Evolutionary conservation across 495 filamentous ascomycete species (phyloP).

Genomic region (Penicillium simplicissimum): DNA sequence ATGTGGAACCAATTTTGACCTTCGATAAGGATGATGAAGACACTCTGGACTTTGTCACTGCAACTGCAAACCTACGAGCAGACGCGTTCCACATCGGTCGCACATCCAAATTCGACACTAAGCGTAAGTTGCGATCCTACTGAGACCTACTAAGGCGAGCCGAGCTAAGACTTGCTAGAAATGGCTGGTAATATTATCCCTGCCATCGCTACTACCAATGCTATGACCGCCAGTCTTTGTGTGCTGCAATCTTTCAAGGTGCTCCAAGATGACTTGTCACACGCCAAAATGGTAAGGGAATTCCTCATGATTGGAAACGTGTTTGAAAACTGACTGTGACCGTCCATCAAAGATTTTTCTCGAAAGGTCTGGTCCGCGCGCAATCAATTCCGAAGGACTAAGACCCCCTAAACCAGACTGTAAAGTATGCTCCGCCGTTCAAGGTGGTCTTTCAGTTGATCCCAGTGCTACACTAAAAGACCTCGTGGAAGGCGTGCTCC

Average conservation of each 20-base stretch:
- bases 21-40: conserved; percentile 99
- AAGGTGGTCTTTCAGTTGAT: conserved; percentile 66
- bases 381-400: conserved; percentile 74
- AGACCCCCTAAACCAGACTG: conserved; percentile 78
- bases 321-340: conserved; percentile 8
- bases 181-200: conserved; percentile 99
- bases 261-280: conserved; percentile 67
- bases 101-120: conserved; percentile 93
- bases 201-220: conserved; percentile 97
- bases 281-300: conserved; percentile 55
- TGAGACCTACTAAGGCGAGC: background rate
- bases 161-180: conserved; percentile 46
- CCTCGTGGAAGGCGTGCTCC: conserved; percentile 74
- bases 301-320: background rate
- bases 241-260: conserved; percentile 95
- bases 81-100: conserved; percentile 80
- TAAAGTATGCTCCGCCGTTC: conserved; percentile 74
- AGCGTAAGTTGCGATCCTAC: conserved; percentile 53
- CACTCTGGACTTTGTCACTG: conserved; percentile 91
- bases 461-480: conserved; percentile 78
- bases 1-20: conserved; percentile 62
- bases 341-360: conserved; percentile 67
- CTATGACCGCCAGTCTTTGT: conserved; percentile 90
- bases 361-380: conserved; percentile 63
- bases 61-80: conserved; percentile 85